Conservation (phyloP, 1,284 basidiomycete species). For the Anthracocystis setariae region DNA sequence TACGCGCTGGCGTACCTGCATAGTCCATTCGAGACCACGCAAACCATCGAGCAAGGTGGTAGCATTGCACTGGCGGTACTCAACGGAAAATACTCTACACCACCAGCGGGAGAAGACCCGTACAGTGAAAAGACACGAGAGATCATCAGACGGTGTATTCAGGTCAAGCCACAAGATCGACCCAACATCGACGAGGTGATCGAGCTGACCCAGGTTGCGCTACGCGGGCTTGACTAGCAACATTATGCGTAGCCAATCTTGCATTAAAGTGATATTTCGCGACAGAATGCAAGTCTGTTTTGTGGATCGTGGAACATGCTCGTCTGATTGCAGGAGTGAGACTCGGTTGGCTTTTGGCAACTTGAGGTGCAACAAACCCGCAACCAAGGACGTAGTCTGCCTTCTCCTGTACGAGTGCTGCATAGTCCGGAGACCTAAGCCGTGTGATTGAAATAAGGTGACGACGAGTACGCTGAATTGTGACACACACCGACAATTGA, state of each 20-base stretch:
- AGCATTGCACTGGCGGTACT: constrained; percentile 66
- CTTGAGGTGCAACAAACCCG: too few species aligned
- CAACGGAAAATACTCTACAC: constrained; percentile 65
- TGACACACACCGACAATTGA: too few species aligned
- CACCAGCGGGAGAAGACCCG: constrained; percentile 43
- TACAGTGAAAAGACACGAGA: constrained; percentile 60
- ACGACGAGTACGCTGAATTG: too few species aligned
- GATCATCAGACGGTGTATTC: constrained; percentile 60
- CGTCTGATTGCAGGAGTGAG: too few species aligned
- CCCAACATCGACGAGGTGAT: constrained; percentile 61
- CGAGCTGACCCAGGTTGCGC: constrained; percentile 43
- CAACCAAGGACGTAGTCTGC: too few species aligned
- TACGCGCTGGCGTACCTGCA: constrained; percentile 66
- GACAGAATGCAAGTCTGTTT: too few species aligned
- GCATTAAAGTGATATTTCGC: neutral
- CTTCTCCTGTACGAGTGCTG: too few species aligned
- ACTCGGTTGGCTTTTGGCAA: too few species aligned
- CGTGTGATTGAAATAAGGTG: too few species aligned
- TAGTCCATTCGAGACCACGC: constrained; percentile 67
- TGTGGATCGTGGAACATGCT: too few species aligned
- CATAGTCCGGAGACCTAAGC: too few species aligned
- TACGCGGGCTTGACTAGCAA: constrained; percentile 38
- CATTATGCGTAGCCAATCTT: neutral
- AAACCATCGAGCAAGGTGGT: constrained; percentile 67
- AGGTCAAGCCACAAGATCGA: constrained; percentile 55